Evolutionary conservation across 495 filamentous ascomycete species (phyloP).

Genomic region (Daldinia loculata): DNA sequence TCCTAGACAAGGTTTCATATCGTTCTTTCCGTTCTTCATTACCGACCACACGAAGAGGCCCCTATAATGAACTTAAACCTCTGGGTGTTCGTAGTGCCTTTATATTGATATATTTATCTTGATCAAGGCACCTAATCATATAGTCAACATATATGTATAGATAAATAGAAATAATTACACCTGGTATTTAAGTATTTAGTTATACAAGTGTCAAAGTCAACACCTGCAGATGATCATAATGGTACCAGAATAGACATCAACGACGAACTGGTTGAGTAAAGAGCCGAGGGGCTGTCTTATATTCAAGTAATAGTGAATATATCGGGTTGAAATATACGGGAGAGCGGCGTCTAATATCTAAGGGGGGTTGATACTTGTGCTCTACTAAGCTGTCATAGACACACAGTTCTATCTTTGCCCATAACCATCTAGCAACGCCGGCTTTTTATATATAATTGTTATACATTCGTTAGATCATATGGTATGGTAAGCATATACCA

Average conservation of each 20-base stretch:
- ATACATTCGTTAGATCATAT: slow-evolving; percentile 9
- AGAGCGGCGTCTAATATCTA: not conserved
- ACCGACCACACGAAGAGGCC: not conserved
- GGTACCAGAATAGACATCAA: not conserved
- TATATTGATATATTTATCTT: no score
- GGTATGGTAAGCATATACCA: not conserved
- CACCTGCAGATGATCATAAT: no score
- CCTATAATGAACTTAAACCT: not conserved
- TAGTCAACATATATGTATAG: no score
- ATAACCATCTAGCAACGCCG: not conserved
- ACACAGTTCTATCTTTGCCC: not conserved
- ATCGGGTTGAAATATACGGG: not conserved
- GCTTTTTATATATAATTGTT: slow-evolving; percentile 6
- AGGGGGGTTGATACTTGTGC: slow-evolving; percentile 1
- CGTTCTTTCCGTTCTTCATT: not conserved
- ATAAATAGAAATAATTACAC: no score
- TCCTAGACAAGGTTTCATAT: not conserved
- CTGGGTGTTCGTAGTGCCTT: no score
- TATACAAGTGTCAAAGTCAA: no score
- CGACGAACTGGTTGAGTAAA: not conserved
- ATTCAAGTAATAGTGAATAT: not conserved
- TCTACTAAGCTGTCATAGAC: not conserved
- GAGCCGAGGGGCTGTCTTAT: slow-evolving; percentile 18
- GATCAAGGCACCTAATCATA: no score
- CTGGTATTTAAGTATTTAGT: no score